A percentile compares a stretch with the other conserved stretches of the same genome.
Evolutionary conservation across 768 basidiomycete genomes (phyloP).

Genomic region (Rhodotorula sphaerocarpa): DNA sequence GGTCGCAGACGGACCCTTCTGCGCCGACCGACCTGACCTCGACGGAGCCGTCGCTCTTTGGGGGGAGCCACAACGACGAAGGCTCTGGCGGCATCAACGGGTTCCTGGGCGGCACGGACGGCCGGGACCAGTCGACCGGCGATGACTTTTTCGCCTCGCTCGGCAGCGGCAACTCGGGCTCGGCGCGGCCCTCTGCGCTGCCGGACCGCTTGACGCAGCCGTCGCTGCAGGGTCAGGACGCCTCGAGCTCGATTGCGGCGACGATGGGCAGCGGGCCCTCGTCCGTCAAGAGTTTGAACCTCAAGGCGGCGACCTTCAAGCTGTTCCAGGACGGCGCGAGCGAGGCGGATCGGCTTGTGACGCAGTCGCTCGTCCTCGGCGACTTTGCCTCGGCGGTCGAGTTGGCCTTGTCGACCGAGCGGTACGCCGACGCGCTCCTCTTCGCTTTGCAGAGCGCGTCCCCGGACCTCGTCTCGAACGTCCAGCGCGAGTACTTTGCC

Average conservation of each 20-base stretch:
- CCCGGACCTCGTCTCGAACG: constrained; percentile 70
- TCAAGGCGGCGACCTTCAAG: constrained; percentile 75
- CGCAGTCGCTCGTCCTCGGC: constrained; percentile 88
- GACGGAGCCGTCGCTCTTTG: constrained; percentile 41
- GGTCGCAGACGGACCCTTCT: constrained; percentile 73
- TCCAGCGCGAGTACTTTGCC: constrained; percentile 90
- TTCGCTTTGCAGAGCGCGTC: constrained; percentile 79
- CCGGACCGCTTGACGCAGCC: constrained; percentile 55
- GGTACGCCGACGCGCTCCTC: constrained; percentile 89
- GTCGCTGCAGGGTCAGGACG: constrained; percentile 49
- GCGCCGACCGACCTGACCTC: constrained; percentile 49
- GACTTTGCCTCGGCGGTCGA: constrained; percentile 89
- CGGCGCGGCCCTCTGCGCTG: constrained; percentile 40
- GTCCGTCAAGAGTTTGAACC: constrained; percentile 62
- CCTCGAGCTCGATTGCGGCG: constrained; percentile 87
- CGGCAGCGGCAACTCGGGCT: constrained; percentile 49
- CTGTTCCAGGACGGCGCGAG: constrained; percentile 72
- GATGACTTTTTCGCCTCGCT: constrained; percentile 73
- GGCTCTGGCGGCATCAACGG: constrained; percentile 19
- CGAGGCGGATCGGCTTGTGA: constrained; percentile 77
- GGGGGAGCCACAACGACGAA: constrained; percentile 44
- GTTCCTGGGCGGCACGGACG: too few relatives aligned
- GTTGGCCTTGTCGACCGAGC: constrained; percentile 75
- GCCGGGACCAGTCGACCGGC: too few relatives aligned
- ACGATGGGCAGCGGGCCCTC: constrained; percentile 81